phyloP scores from a whole-genome alignment of 352 stramenopile genomes.

The Phytophthora tentaculata region DNA sequence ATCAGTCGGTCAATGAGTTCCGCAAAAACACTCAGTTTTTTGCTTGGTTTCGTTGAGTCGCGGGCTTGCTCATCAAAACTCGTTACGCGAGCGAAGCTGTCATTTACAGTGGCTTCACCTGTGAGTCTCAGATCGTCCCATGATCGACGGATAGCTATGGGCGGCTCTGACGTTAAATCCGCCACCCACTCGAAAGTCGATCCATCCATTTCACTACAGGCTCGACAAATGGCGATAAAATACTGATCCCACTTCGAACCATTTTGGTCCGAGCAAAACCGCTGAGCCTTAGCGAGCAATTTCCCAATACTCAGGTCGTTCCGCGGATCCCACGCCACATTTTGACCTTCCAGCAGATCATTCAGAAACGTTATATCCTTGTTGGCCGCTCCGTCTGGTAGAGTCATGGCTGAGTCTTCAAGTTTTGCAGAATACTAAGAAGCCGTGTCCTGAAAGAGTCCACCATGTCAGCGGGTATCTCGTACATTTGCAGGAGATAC shows the following conservation, averaged over 20 bases:
- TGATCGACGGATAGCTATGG: neutral
- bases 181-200: neutral
- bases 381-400: neutral
- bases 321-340: neutral
- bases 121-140: neutral
- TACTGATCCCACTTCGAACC: neutral
- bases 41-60: neutral
- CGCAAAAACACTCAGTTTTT: conserved; percentile 10
- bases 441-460: neutral
- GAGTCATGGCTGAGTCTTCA: neutral
- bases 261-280: neutral
- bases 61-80: neutral
- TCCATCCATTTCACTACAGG: neutral
- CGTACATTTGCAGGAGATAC: neutral
- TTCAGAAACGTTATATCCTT: neutral
- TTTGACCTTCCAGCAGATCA: neutral
- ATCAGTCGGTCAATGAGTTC: conserved; percentile 24
- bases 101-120: neutral
- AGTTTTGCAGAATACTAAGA: neutral
- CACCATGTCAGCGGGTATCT: neutral
- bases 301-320: neutral
- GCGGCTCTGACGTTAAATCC: neutral
- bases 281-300: neutral
- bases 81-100: neutral
- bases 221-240: neutral